A percentile compares a stretch with the other conserved stretches of the same genome.
phyloP scores from a whole-genome alignment of 116 monocot species.

The Phalaenopsis hybrid region DNA sequence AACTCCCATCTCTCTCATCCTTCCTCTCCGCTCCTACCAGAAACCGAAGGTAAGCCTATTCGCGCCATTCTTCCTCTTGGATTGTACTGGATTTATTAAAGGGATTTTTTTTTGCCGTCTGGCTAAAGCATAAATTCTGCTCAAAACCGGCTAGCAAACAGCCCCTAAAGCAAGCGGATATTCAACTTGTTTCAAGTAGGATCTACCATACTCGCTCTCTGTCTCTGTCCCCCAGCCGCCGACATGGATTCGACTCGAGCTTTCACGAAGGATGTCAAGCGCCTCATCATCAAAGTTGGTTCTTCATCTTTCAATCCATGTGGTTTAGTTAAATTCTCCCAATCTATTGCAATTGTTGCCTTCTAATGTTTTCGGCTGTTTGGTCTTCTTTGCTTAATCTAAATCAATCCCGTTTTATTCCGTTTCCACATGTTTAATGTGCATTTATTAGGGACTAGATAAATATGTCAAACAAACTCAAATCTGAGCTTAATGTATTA shows the following conservation, averaged over 20 bases:
- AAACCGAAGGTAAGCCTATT: too few species aligned
- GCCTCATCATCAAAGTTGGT: conserved; percentile 65
- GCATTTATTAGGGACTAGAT: not conserved
- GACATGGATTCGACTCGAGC: conserved; percentile 46
- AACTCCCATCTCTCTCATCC: too few species aligned
- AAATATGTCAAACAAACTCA: too few species aligned
- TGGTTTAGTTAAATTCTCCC: not conserved
- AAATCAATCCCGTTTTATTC: not conserved
- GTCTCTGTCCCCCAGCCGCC: conserved; percentile 3
- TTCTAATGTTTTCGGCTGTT: not conserved
- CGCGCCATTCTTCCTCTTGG: too few species aligned
- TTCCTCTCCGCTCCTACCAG: too few species aligned
- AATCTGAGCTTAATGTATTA: too few species aligned
- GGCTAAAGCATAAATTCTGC: too few species aligned
- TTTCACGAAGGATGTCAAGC: conserved; percentile 69
- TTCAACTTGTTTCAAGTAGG: not conserved
- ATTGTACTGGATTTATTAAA: too few species aligned
- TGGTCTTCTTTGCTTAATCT: not conserved
- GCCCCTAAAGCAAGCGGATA: too few species aligned
- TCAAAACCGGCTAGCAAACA: too few species aligned
- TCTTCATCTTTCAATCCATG: not conserved
- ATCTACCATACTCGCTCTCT: not conserved
- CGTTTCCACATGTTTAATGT: not conserved
- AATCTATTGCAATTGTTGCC: not conserved
- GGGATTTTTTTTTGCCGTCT: too few species aligned